phyloP scores from a whole-genome alignment of 2,329 filamentous ascomycete genomes.

The Delphinella strobiligena region DNA sequence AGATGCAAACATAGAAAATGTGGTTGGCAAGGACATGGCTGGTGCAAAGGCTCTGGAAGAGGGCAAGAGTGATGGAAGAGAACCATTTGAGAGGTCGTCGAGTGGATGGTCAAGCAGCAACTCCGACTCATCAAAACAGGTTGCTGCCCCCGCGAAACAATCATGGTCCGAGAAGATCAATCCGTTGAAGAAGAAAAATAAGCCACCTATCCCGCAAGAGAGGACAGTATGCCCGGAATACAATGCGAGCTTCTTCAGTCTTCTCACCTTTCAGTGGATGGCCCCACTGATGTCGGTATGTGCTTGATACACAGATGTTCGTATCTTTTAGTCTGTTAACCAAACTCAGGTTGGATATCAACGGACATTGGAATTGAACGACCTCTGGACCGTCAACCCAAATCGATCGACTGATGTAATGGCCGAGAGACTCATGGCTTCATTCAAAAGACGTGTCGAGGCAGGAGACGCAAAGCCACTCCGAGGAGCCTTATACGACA shows the following conservation, averaged over 20 bases:
- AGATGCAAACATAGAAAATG: constrained; percentile 21
- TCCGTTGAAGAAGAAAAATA: constrained; percentile 34
- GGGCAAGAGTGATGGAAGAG: constrained; percentile 9
- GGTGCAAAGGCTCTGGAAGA: constrained; percentile 11
- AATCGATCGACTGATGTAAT: constrained; percentile 60
- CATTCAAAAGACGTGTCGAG: constrained; percentile 57
- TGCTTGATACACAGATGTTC: too few species aligned
- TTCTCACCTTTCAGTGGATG: constrained; percentile 82
- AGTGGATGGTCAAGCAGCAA: constrained; percentile 24
- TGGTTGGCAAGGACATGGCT: constrained; percentile 17
- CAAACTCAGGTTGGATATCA: constrained; percentile 61
- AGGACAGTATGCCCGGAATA: constrained; percentile 54
- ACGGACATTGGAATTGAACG: constrained; percentile 67
- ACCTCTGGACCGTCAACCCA: constrained; percentile 84
- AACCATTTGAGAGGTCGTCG: constrained; percentile 14
- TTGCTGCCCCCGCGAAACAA: constrained; percentile 27
- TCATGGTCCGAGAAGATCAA: constrained; percentile 50
- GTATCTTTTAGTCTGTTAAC: constrained; percentile 9
- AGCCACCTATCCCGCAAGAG: constrained; percentile 44
- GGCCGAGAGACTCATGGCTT: constrained; percentile 50
- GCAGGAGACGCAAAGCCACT: constrained; percentile 60
- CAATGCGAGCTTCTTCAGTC: constrained; percentile 60
- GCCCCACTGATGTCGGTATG: constrained; percentile 65
- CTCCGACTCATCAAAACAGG: constrained; percentile 13
- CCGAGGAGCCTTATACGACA: constrained; percentile 72